These are phyloP conservation scores for Chloridella minuta DNA, from an alignment of 352 stramenopile species.

Conservation along the genomic window DNA sequence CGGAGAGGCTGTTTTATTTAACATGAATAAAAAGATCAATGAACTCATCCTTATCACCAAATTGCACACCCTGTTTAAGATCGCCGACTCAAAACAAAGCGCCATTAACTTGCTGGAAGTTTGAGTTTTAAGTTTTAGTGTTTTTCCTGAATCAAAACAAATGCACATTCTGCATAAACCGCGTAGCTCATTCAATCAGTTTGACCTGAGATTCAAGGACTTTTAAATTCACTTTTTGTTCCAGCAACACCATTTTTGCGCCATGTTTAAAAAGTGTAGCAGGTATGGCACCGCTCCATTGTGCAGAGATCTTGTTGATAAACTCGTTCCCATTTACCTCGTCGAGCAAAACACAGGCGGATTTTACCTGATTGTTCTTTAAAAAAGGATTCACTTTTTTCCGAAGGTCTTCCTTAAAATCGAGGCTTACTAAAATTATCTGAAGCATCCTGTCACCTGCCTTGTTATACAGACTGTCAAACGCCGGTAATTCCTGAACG, in stretches of 20 bases:
- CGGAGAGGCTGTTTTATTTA: neutral
- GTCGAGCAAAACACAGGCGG: neutral
- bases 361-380: neutral
- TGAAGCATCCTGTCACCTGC: neutral
- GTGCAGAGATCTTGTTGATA: neutral
- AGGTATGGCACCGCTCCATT: neutral
- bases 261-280: neutral
- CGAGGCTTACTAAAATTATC: neutral
- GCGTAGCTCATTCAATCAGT: too few relatives aligned
- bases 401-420: neutral
- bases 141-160: too few relatives aligned
- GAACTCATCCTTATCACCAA: neutral
- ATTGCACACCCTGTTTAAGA: neutral
- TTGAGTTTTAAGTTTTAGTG: too few relatives aligned
- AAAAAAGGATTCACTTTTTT: neutral
- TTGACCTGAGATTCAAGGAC: too few relatives aligned
- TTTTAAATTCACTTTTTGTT: neutral
- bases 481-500: neutral
- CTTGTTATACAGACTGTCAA: neutral
- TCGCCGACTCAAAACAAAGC: neutral
- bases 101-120: neutral
- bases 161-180: too few relatives aligned
- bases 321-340: neutral
- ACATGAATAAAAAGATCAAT: constrained; percentile 6
- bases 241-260: neutral